Percentiles rank a stretch among this genome's conserved stretches.
Evolutionary conservation across 345 rosid genomes (phyloP).

Genomic region (Acer negundo): DNA sequence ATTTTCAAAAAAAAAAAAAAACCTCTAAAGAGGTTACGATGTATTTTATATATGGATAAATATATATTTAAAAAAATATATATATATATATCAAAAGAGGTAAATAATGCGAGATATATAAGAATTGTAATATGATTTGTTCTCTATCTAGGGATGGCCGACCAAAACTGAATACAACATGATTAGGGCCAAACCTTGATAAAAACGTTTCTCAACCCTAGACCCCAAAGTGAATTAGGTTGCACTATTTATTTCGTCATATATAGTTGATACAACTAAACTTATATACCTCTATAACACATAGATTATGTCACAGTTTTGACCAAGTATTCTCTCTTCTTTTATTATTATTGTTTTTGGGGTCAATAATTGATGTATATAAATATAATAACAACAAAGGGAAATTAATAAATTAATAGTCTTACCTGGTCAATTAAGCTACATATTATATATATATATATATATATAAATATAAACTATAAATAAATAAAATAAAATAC

Average conservation of each 20-base stretch:
- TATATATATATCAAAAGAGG: no score
- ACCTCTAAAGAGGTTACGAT: no score
- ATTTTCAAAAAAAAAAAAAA: no score
- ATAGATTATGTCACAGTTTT: background rate
- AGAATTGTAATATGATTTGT: no score
- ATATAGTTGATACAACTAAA: background rate
- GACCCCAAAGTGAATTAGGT: conserved; percentile 6
- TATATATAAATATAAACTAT: background rate
- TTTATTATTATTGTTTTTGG: background rate
- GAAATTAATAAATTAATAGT: background rate
- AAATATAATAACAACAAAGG: background rate
- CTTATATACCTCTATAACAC: background rate
- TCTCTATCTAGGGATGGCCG: conserved; percentile 7
- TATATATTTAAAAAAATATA: no score
- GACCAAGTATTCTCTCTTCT: background rate
- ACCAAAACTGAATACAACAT: conserved; percentile 11
- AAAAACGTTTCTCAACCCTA: conserved; percentile 9
- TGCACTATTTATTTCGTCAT: background rate
- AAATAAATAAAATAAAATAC: background rate
- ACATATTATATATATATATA: background rate
- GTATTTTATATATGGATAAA: no score
- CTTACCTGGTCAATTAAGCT: background rate
- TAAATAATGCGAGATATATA: background rate
- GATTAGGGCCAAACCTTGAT: conserved; percentile 10
- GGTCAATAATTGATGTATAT: conserved; percentile 9